These are phyloP conservation scores for Psophocarpus tetragonolobus DNA, from an alignment of 306 rosid genomes.

Conservation along the genomic window DNA sequence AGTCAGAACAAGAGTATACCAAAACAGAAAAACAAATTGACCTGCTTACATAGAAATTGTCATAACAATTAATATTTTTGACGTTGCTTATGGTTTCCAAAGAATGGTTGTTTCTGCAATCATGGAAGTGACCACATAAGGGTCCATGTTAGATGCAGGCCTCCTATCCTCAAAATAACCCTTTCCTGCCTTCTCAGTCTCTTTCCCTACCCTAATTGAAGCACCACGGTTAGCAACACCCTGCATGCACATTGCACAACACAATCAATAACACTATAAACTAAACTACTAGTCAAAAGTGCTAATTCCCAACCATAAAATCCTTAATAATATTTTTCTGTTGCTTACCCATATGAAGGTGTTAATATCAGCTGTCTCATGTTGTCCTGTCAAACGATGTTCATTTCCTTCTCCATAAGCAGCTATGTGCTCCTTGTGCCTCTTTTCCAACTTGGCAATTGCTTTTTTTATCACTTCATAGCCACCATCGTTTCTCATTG, in stretches of 20 bases:
- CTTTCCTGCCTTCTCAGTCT: conserved; percentile 79
- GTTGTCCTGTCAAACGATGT: conserved; percentile 81
- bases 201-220: conserved; percentile 82
- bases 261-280: not conserved
- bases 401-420: conserved; percentile 96
- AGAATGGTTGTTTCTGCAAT: conserved; percentile 87
- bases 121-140: conserved; percentile 89
- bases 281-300: not conserved
- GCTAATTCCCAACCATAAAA: no score
- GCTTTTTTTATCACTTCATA: conserved; percentile 72
- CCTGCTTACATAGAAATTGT: no score
- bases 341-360: conserved; percentile 71
- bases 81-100: conserved; percentile 60
- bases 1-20: no score
- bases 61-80: no score
- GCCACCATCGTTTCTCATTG: conserved; percentile 80
- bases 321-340: not conserved
- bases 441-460: conserved; percentile 64
- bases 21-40: no score
- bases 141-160: conserved; percentile 97
- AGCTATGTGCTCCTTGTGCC: conserved; percentile 82
- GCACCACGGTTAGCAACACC: conserved; percentile 97
- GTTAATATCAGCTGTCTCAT: conserved; percentile 79
- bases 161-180: conserved; percentile 93
- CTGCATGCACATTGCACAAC: conserved; percentile 34